Evolutionary conservation across 257 asterid species (phyloP).

Genomic region (Avicennia marina): DNA sequence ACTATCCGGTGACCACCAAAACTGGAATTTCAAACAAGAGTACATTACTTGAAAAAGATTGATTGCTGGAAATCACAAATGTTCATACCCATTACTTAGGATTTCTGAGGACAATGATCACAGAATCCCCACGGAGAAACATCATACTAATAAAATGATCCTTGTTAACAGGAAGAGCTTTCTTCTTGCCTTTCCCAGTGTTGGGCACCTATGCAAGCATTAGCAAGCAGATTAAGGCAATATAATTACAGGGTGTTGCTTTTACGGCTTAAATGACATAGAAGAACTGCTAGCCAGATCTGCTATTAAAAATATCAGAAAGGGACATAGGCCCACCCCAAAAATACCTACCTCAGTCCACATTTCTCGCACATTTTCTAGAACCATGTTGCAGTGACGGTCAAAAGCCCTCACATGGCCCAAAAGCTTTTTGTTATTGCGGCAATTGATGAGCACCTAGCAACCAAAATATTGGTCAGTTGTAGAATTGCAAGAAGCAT

Average conservation of each 20-base stretch:
- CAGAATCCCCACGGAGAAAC: slow-evolving; percentile 95
- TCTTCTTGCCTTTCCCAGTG: slow-evolving; percentile 92
- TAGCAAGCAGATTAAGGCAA: slow-evolving; percentile 3
- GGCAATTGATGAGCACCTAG: slow-evolving; percentile 81
- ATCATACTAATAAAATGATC: slow-evolving; percentile 83
- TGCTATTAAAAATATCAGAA: neutral
- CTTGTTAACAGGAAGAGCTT: slow-evolving; percentile 80
- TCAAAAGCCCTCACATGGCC: slow-evolving; percentile 91
- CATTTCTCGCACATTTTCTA: slow-evolving; percentile 87
- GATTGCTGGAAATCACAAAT: no score
- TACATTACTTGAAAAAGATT: no score
- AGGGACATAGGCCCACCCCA: neutral
- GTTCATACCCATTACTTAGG: slow-evolving; percentile 76
- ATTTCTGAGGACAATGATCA: slow-evolving; percentile 79
- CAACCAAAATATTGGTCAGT: no score
- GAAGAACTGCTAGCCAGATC: no score
- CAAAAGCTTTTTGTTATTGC: slow-evolving; percentile 82
- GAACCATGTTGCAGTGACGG: slow-evolving; percentile 92
- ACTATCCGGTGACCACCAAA: no score
- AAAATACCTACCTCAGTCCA: slow-evolving; percentile 75
- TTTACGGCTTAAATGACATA: no score
- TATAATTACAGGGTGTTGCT: neutral
- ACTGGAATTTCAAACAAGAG: no score
- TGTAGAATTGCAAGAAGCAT: no score
- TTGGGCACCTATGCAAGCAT: slow-evolving; percentile 56